Evolutionary conservation across 805 yeast species (phyloP).

Genomic region (Yamadazyma endophytica): DNA sequence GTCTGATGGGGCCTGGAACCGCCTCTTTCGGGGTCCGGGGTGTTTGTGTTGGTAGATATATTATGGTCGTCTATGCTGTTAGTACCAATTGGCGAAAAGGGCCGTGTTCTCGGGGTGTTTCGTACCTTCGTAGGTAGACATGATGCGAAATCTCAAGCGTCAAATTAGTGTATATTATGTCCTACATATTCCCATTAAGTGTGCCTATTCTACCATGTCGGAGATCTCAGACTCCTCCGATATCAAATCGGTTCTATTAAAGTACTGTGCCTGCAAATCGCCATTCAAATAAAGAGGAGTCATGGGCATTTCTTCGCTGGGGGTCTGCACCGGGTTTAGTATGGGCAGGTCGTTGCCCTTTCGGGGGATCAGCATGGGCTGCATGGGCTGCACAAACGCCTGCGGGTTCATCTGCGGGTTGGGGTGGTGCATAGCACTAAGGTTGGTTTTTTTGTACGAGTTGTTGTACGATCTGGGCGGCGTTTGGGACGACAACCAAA

Average conservation of each 20-base stretch:
- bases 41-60: constrained; percentile 12
- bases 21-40: constrained; percentile 13
- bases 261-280: constrained; percentile 5
- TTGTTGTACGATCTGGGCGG: constrained; percentile 40
- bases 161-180: too few relatives aligned
- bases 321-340: constrained; percentile 39
- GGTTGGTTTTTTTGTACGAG: constrained; percentile 14
- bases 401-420: constrained; percentile 2
- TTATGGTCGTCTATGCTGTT: constrained; percentile 36
- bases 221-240: constrained; percentile 7
- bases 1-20: constrained; percentile 24
- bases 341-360: constrained; percentile 22
- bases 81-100: constrained; percentile 5
- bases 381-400: constrained; percentile 1
- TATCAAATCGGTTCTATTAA: constrained; percentile 5
- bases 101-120: constrained; percentile 1
- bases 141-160: too few relatives aligned
- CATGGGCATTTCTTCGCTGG: constrained; percentile 40
- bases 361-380: constrained; percentile 2
- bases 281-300: constrained; percentile 32
- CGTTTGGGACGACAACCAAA: constrained; percentile 49
- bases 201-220: too few relatives aligned
- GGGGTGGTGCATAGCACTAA: neutral
- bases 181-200: too few relatives aligned
- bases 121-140: constrained; percentile 47